Percentiles rank a stretch among this genome's conserved stretches.
Evolutionary conservation across 208 protist genomes (phyloP).

Genomic region (Leishmania lainsoni): DNA sequence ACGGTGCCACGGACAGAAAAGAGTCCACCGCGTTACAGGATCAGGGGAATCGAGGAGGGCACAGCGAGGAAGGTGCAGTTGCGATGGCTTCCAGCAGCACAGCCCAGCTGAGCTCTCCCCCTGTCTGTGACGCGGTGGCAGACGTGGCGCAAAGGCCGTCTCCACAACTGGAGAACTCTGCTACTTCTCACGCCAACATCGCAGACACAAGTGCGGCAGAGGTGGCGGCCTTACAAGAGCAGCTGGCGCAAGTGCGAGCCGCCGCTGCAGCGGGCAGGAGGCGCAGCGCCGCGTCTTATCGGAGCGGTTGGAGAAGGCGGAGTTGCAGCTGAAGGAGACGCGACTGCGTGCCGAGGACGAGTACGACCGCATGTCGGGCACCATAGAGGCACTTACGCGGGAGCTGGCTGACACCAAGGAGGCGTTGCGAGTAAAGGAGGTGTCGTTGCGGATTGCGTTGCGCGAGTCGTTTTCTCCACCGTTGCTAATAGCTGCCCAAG

Average conservation of each 20-base stretch:
- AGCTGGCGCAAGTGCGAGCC: conserved; percentile 21
- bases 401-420: conserved; percentile 30
- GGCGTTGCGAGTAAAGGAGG: conserved; percentile 43
- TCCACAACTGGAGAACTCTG: neutral
- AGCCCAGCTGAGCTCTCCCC: neutral
- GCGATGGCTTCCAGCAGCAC: neutral
- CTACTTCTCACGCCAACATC: neutral
- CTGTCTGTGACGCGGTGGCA: neutral
- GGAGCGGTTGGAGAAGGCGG: conserved; percentile 29
- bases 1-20: neutral
- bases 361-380: conserved; percentile 23
- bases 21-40: conserved; percentile 1
- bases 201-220: neutral
- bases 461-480: conserved; percentile 26
- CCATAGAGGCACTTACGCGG: conserved; percentile 17
- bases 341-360: conserved; percentile 35
- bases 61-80: neutral
- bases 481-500: neutral
- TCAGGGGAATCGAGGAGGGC: neutral
- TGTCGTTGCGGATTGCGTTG: conserved; percentile 51
- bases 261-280: conserved; percentile 23
- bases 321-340: conserved; percentile 26
- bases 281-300: conserved; percentile 36
- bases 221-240: conserved; percentile 10
- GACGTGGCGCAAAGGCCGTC: neutral